A percentile compares a stretch with the other conserved stretches of the same genome.
Evolutionary conservation across 164 flowering plant genomes (phyloP).

Genomic region (Macadamia integrifolia): DNA sequence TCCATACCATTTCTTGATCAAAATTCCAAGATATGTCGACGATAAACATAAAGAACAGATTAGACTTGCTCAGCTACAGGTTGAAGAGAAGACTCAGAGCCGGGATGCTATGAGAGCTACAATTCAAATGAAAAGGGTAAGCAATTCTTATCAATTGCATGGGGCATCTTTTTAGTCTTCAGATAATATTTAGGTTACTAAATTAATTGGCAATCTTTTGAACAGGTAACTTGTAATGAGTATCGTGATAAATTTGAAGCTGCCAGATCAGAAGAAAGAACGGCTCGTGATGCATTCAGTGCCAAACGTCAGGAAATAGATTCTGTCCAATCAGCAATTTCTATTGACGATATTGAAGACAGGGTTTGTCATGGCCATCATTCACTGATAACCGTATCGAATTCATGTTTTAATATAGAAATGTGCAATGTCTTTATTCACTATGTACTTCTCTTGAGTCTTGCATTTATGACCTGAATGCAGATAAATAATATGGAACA

Average conservation of each 20-base stretch:
- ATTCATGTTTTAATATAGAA: too few relatives aligned
- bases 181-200: background rate
- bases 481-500: conserved; percentile 69
- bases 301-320: conserved; percentile 64
- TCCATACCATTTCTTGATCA: conserved; percentile 49
- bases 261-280: conserved; percentile 47
- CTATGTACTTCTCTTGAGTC: too few relatives aligned
- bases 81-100: conserved; percentile 50
- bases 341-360: conserved; percentile 60
- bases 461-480: background rate
- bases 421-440: too few relatives aligned
- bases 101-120: conserved; percentile 54
- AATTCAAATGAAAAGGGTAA: conserved; percentile 47
- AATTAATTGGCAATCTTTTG: conserved; percentile 6
- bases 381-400: too few relatives aligned
- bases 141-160: conserved; percentile 4
- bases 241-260: conserved; percentile 30
- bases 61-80: conserved; percentile 41
- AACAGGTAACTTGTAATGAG: conserved; percentile 23
- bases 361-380: conserved; percentile 33
- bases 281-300: conserved; percentile 40
- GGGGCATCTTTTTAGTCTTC: background rate
- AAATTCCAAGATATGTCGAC: conserved; percentile 59
- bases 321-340: conserved; percentile 51
- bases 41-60: conserved; percentile 49